phyloP scores from a whole-genome alignment of 2,329 filamentous ascomycete species.

The Arthrinium puccinioides region DNA sequence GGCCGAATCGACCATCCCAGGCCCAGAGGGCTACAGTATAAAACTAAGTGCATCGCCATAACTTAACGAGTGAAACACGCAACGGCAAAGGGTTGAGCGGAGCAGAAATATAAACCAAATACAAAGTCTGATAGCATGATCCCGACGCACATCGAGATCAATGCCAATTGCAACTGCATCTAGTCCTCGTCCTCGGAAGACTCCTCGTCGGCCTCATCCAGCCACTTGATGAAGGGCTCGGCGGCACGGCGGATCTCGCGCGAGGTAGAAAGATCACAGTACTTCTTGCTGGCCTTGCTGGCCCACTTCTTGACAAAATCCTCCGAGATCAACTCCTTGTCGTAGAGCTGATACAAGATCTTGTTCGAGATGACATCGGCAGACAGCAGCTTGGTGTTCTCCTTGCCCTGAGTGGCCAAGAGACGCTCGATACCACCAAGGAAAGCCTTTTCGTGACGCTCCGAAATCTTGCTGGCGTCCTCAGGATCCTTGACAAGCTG shows the following conservation, averaged over 20 bases:
- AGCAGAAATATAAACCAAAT: no score
- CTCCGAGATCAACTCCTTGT: slow-evolving; percentile 82
- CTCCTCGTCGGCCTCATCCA: slow-evolving; percentile 76
- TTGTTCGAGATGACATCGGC: slow-evolving; percentile 72
- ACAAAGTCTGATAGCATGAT: no score
- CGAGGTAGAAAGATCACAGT: slow-evolving; percentile 80
- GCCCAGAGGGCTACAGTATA: no score
- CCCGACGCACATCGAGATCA: no score
- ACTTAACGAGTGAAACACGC: no score
- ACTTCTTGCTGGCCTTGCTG: slow-evolving; percentile 95
- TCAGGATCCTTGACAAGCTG: slow-evolving; percentile 57
- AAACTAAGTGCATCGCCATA: no score
- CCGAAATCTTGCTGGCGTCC: slow-evolving; percentile 40
- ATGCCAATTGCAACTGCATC: no score
- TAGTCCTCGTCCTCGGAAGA: slow-evolving; percentile 57
- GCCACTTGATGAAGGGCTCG: slow-evolving; percentile 90
- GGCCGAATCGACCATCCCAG: no score
- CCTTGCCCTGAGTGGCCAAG: slow-evolving; percentile 61
- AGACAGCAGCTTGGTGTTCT: slow-evolving; percentile 64
- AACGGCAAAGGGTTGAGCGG: no score
- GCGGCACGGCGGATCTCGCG: slow-evolving; percentile 95
- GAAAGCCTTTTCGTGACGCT: slow-evolving; percentile 92
- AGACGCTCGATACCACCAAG: slow-evolving; percentile 94
- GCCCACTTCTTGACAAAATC: slow-evolving; percentile 89
- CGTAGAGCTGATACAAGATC: slow-evolving; percentile 84